Conservation (phyloP, 2,329 filamentous ascomycete genomes). For the Diplodia sapinea region DNA sequence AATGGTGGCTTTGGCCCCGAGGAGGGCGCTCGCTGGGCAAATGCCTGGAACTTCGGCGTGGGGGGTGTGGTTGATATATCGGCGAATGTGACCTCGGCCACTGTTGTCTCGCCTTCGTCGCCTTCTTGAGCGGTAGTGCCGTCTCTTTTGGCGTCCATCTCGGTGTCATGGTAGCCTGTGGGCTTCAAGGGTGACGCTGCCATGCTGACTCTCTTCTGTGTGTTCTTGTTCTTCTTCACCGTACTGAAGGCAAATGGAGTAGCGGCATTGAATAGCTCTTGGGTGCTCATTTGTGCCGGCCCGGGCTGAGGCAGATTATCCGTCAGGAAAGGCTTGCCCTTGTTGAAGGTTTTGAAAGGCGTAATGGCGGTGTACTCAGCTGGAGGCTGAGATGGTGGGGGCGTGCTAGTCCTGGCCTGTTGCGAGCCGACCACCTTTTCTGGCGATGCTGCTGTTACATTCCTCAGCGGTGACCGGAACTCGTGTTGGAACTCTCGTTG, state of each 20-base stretch:
- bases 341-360: constrained; percentile 34
- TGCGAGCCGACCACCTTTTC: neutral
- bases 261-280: constrained; percentile 51
- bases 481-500: constrained; percentile 44
- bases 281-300: constrained; percentile 48
- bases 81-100: neutral
- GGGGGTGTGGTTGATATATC: neutral
- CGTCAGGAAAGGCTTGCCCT: constrained; percentile 33
- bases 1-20: neutral
- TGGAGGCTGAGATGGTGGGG: constrained; percentile 4
- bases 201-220: constrained; percentile 24
- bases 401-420: neutral
- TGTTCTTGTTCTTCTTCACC: constrained; percentile 46
- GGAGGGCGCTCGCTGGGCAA: neutral
- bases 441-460: neutral
- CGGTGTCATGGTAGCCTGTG: neutral
- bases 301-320: constrained; percentile 34
- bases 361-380: constrained; percentile 26
- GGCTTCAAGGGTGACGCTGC: constrained; percentile 11
- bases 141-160: neutral
- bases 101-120: constrained; percentile 13
- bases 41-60: neutral
- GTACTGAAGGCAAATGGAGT: constrained; percentile 50
- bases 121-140: neutral
- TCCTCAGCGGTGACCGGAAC: constrained; percentile 31